phyloP scores from a whole-genome alignment of 2,329 filamentous ascomycete genomes.

The Grosmannia huntii region DNA sequence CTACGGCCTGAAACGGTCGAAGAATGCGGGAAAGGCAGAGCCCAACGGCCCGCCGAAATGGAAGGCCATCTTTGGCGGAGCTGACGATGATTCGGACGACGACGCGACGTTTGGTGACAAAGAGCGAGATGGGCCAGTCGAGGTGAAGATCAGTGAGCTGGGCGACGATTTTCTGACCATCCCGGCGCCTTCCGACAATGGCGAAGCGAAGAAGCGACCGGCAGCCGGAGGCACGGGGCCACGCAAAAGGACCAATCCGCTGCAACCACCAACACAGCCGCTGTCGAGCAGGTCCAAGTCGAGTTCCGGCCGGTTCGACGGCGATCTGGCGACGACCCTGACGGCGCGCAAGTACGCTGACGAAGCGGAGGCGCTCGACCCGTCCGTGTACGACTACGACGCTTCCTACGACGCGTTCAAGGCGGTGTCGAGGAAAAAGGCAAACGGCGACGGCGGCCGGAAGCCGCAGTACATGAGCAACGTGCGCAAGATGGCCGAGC shows the following conservation, averaged over 20 bases:
- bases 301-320: constrained; percentile 39
- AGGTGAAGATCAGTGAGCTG: constrained; percentile 48
- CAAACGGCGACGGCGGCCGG: constrained; percentile 41
- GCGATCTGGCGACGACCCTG: constrained; percentile 53
- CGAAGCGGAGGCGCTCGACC: constrained; percentile 53
- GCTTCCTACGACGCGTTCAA: constrained; percentile 68
- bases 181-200: constrained; percentile 13
- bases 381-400: constrained; percentile 78
- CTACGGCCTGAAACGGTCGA: constrained; percentile 15
- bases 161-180: constrained; percentile 29
- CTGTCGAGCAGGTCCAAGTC: constrained; percentile 5
- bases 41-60: constrained; percentile 31
- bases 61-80: constrained; percentile 46
- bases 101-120: constrained; percentile 1
- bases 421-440: constrained; percentile 36
- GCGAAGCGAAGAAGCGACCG: not conserved
- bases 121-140: constrained; percentile 20
- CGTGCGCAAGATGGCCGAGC: constrained; percentile 58
- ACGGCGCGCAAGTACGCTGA: constrained; percentile 50
- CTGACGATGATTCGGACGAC: constrained; percentile 27
- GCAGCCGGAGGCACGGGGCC: not conserved
- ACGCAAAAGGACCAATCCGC: constrained; percentile 11
- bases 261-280: constrained; percentile 25
- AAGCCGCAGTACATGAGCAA: constrained; percentile 70
- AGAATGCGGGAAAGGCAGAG: constrained; percentile 44